phyloP scores from a whole-genome alignment of 768 basidiomycete species.

The Boletus sensibilis region DNA sequence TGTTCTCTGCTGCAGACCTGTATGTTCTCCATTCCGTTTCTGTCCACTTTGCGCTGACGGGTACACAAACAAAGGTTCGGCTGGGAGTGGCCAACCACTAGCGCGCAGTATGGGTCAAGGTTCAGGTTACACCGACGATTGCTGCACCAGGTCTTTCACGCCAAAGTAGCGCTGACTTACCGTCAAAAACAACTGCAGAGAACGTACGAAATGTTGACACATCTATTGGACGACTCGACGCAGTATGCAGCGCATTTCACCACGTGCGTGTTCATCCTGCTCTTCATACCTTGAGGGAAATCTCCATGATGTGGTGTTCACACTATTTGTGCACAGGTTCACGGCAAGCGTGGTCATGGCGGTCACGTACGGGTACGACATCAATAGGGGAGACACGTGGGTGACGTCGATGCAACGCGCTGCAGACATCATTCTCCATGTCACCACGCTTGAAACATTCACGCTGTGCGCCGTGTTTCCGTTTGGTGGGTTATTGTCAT shows the following conservation, averaged over 20 bases:
- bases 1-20: constrained; percentile 1
- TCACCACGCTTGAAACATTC: not conserved
- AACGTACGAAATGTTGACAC: constrained; percentile 9
- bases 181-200: constrained; percentile 15
- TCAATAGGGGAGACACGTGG: not conserved
- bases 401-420: constrained; percentile 10
- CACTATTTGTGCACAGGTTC: not conserved
- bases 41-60: not conserved
- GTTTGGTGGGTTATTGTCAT: constrained; percentile 7
- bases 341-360: constrained; percentile 12
- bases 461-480: constrained; percentile 14
- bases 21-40: not conserved
- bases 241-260: constrained; percentile 9
- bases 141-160: constrained; percentile 18
- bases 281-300: not conserved
- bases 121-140: constrained; percentile 25
- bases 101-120: constrained; percentile 21
- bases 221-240: constrained; percentile 9
- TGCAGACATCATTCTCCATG: constrained; percentile 4
- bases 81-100: constrained; percentile 13
- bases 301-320: not conserved
- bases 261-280: constrained; percentile 2
- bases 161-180: constrained; percentile 9
- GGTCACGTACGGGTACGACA: constrained; percentile 19
- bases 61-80: constrained; percentile 14